phyloP scores from a whole-genome alignment of 2,329 filamentous ascomycete species.

The Clonostachys sp. region DNA sequence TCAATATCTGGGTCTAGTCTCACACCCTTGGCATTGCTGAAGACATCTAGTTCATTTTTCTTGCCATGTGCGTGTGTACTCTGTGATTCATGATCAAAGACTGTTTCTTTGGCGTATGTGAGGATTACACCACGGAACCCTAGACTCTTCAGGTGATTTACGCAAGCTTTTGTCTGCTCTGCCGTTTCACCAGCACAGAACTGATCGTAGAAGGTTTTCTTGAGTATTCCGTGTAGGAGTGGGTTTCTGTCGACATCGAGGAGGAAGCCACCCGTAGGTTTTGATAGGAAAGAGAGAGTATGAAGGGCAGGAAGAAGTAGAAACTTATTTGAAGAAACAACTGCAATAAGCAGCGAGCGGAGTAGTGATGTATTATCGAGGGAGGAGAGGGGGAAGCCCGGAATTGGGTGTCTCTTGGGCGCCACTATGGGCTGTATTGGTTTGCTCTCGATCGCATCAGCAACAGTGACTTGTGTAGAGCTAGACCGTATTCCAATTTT shows the following conservation, averaged over 20 bases:
- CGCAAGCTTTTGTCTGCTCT: constrained; percentile 36
- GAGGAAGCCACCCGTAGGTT: constrained; percentile 25
- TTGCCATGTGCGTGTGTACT: constrained; percentile 9
- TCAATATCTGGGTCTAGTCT: constrained; percentile 24
- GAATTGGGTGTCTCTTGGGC: neutral
- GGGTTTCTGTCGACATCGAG: constrained; percentile 44
- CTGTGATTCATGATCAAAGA: constrained; percentile 29
- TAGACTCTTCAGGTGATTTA: constrained; percentile 35
- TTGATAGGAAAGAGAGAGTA: constrained; percentile 28
- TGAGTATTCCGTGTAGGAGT: constrained; percentile 38
- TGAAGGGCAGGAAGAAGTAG: constrained; percentile 29
- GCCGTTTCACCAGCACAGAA: constrained; percentile 50
- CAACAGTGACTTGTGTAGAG: too few relatives aligned
- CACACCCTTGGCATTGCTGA: constrained; percentile 26
- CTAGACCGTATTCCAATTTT: too few relatives aligned
- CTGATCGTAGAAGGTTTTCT: constrained; percentile 47
- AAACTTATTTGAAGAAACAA: constrained; percentile 37
- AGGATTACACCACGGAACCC: constrained; percentile 53
- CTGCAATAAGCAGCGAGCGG: constrained; percentile 35
- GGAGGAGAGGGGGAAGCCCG: constrained; percentile 11
- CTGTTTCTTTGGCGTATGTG: constrained; percentile 43
- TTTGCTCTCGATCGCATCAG: too few relatives aligned
- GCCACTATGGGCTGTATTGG: too few relatives aligned
- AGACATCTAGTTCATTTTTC: constrained; percentile 23
- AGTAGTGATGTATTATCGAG: constrained; percentile 27